Evolutionary conservation across 2,329 filamentous ascomycete species (phyloP).

Genomic region (Colletotrichum chrysophilum): DNA sequence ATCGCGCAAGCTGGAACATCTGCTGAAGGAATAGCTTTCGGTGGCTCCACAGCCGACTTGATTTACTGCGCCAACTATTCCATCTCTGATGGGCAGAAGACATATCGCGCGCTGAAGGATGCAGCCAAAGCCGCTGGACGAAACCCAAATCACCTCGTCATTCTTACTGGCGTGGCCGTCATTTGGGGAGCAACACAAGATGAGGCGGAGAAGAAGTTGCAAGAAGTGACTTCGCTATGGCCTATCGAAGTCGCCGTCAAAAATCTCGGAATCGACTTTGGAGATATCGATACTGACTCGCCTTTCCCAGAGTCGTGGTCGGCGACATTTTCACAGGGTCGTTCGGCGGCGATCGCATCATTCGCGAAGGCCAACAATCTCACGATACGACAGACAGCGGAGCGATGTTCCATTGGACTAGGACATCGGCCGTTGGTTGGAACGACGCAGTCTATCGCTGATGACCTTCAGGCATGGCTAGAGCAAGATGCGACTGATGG

Average conservation of each 20-base stretch:
- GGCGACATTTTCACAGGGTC: not conserved
- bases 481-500: not conserved
- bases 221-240: not conserved
- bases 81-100: constrained; percentile 11
- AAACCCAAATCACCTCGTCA: not conserved
- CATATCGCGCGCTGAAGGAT: not conserved
- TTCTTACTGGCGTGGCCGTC: not conserved
- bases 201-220: not conserved
- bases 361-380: not conserved
- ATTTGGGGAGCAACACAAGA: not conserved
- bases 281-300: not conserved
- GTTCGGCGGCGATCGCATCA: not conserved
- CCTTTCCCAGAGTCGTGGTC: not conserved
- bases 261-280: not conserved
- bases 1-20: constrained; percentile 16
- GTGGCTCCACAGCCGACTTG: not conserved
- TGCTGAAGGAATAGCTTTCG: not conserved
- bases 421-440: not conserved
- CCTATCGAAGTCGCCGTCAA: not conserved
- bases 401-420: not conserved
- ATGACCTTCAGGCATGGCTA: not conserved
- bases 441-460: not conserved
- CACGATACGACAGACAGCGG: not conserved
- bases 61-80: constrained; percentile 19
- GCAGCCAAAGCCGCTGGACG: not conserved